Evolutionary conservation across 495 filamentous ascomycete genomes (phyloP), one percentile per base, ranked within the genome.

Genomic region (Penicillium maclennaniae): DNA sequence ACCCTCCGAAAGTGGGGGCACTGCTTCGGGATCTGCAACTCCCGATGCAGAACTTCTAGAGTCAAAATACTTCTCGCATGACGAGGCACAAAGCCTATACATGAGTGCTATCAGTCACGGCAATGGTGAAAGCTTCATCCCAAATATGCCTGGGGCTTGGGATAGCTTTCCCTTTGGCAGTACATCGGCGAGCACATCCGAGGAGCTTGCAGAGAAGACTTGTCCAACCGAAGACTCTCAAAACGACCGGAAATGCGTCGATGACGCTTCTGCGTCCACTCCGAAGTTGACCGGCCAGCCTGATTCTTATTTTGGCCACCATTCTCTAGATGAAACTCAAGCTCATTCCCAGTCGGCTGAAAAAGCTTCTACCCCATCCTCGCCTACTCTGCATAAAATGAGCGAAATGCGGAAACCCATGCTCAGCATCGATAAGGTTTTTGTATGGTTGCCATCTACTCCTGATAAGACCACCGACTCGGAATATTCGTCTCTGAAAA

Each of bases 51-150:
- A 86, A 49, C 78, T 89, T 15, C 71, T 79, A 17, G 74, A 88
- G 54, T 97, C 95, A 9, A 89, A 80, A 56, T 65, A 93, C 15
- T 97, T 91, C 65, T 92, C 83, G 47, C 87, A 95, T 50, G 90
- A 95, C 51, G 91, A 97, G 53, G 93, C 93, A 0, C 87, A 92
- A 60, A 97, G 93, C 69, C 87, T 99, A 84, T 97, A 97, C 57
- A 92, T 97, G 83, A 88, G 85, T 60, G 87, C 87, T 19, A 72
- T 87, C 9, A 84, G 81, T 43, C 64, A 73, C 37, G 64, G 54
- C 17, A 59, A 59, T 10, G 67, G 65, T 43, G 62, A 61, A 53
- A 69, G 44, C 61, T 74, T 69, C 28, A 77, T 62, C 62, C 69
- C 66, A 23, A 70, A 68, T 34, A 84, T 87, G 69, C 84, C 84